phyloP scores from a whole-genome alignment of 345 rosid species.

The Eucalyptus regnans region DNA sequence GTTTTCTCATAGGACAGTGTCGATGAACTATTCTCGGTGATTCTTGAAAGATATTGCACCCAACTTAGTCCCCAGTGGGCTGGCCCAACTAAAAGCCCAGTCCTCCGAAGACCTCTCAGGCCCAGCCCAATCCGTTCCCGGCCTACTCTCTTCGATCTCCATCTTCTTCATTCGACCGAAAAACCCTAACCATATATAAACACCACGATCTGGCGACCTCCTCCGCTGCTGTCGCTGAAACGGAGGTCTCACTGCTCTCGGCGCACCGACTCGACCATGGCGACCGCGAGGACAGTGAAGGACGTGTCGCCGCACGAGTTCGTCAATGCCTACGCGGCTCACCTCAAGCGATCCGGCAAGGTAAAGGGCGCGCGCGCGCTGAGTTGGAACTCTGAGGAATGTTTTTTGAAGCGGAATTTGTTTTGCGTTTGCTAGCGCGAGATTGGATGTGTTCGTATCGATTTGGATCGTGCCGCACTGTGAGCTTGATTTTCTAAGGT shows the following conservation, averaged over 20 bases:
- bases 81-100: neutral
- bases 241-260: neutral
- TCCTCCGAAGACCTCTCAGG: neutral
- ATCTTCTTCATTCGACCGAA: neutral
- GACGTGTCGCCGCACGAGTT: conserved; percentile 87
- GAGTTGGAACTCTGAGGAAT: neutral
- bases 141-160: neutral
- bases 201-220: neutral
- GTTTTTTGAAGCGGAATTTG: neutral
- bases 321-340: conserved; percentile 71
- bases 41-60: neutral
- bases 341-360: conserved; percentile 92
- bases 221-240: neutral
- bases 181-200: neutral
- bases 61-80: neutral
- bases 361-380: neutral
- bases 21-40: neutral
- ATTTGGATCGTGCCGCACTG: neutral
- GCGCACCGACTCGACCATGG: conserved; percentile 15
- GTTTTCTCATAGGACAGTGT: neutral
- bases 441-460: neutral
- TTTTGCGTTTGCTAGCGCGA: neutral
- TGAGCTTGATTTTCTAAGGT: neutral
- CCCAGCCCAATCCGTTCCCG: neutral
- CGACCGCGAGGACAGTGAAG: conserved; percentile 54